A percentile compares a stretch with the other conserved stretches of the same genome.
phyloP scores from a whole-genome alignment of 768 basidiomycete genomes.

The Paxillus involutus region DNA sequence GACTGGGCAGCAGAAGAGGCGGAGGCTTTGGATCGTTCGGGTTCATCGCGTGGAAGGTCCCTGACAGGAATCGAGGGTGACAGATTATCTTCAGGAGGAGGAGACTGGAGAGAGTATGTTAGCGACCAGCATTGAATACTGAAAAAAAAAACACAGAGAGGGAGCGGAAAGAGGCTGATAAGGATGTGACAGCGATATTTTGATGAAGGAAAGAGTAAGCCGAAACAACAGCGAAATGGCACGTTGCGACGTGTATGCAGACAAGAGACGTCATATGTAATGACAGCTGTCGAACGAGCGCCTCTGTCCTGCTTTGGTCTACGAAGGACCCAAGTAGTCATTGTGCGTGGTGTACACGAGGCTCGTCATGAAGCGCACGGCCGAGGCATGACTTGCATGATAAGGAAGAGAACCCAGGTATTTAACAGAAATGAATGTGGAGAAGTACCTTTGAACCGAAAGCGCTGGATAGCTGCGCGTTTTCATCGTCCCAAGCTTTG shows the following conservation, averaged over 20 bases:
- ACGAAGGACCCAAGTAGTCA: neutral
- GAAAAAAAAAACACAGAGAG: neutral
- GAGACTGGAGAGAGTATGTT: constrained; percentile 29
- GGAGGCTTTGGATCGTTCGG: constrained; percentile 55
- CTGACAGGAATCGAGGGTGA: constrained; percentile 45
- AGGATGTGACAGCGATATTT: neutral
- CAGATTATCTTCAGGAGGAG: constrained; percentile 44
- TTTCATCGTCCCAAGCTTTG: constrained; percentile 76
- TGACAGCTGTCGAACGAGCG: too few relatives aligned
- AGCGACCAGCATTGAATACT: constrained; percentile 1
- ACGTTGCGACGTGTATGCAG: too few relatives aligned
- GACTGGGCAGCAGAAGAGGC: constrained; percentile 83
- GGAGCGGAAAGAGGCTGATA: neutral
- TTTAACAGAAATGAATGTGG: neutral
- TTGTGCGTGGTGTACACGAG: constrained; percentile 15
- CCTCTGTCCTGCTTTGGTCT: too few relatives aligned
- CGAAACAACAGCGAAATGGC: neutral
- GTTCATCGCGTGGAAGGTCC: constrained; percentile 62
- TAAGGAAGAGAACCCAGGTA: neutral
- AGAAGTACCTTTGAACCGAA: constrained; percentile 64
- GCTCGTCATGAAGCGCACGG: constrained; percentile 12
- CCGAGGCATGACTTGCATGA: constrained; percentile 4
- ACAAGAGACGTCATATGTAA: too few relatives aligned
- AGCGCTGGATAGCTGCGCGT: constrained; percentile 68
- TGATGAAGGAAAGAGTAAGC: neutral